These are phyloP conservation scores for Capsicum pubescens DNA, from an alignment of 257 asterid species.

Conservation along the genomic window DNA sequence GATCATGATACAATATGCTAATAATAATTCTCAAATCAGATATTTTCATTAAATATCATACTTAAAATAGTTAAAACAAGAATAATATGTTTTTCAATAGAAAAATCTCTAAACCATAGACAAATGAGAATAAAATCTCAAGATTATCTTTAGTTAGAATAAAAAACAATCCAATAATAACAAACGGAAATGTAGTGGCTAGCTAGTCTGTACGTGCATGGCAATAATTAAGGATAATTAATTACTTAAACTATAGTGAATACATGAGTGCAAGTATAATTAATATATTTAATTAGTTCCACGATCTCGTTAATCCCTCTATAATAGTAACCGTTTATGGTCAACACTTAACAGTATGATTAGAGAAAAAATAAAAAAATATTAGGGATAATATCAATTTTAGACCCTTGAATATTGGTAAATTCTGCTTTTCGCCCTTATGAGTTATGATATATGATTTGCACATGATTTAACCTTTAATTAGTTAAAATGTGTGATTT, in stretches of 20 bases:
- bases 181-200: conserved; percentile 27
- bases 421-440: neutral
- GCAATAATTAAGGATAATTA: conserved; percentile 21
- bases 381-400: neutral
- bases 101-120: neutral
- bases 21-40: neutral
- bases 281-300: conserved; percentile 20
- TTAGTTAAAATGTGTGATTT: neutral
- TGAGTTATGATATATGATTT: neutral
- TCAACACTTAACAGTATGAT: conserved; percentile 20
- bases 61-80: conserved; percentile 11
- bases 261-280: conserved; percentile 11
- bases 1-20: neutral
- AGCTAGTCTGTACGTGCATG: conserved; percentile 27
- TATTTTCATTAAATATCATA: neutral
- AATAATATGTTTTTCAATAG: neutral
- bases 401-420: neutral
- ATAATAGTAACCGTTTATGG: conserved; percentile 23
- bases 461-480: neutral
- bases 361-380: neutral
- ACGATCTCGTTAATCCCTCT: conserved; percentile 10
- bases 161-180: neutral
- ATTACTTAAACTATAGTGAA: conserved; percentile 8
- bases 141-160: conserved; percentile 23
- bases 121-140: conserved; percentile 21